Evolutionary conservation across 108 stramenopile species (phyloP), one percentile per base, ranked within the genome.

Genomic region (Thalassiosira profunda): DNA sequence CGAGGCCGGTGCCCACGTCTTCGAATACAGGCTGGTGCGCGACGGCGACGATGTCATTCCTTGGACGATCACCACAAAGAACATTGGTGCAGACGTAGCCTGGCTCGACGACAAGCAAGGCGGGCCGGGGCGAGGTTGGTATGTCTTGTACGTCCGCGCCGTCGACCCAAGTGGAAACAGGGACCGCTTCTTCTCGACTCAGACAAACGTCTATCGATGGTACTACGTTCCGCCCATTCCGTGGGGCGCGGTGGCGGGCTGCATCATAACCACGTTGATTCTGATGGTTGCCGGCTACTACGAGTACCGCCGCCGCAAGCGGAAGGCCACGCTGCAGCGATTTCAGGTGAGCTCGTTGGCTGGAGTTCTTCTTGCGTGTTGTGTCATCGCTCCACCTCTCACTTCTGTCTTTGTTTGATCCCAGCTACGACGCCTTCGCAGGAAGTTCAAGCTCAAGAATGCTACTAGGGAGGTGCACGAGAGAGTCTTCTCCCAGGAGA

Each of bases 121-220:
- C 28, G 91, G 91, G 6, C 88, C 91, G 24, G 93, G 94, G 11
- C 68, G 57, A n/a, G 94, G 91, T 2, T 67, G 62, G 76, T 95
- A 95, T 67, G 74, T 79, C 11, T 45, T 95, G 5, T 91, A 81
- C 60, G 87, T 88, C 20, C 65, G 92, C 24, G 80, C 85, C 23
- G 62, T 91, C 25, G 90, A 95, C 37, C 87, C 91, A 7, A 83
- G 86, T 34, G 91, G 91, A 5, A 95, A 95, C 66, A 63, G 63
- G 17, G 74, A 82, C 18, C 73, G 67, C 47, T 44, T 26, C 21
- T 62, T 62, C 35, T 92, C 70, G 40, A 65, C 67, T n/a, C 63
- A 83, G 35, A 46, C 67, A 6, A 95, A 95, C 80, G 82, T 90
- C 55, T 83, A 90, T 46, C 70, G 58, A 34, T 94, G 93, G 93